Percentiles rank a stretch among this genome's conserved stretches.
phyloP scores from a whole-genome alignment of 371 early-diverging fungal species.

The Vittaforma corneae region DNA sequence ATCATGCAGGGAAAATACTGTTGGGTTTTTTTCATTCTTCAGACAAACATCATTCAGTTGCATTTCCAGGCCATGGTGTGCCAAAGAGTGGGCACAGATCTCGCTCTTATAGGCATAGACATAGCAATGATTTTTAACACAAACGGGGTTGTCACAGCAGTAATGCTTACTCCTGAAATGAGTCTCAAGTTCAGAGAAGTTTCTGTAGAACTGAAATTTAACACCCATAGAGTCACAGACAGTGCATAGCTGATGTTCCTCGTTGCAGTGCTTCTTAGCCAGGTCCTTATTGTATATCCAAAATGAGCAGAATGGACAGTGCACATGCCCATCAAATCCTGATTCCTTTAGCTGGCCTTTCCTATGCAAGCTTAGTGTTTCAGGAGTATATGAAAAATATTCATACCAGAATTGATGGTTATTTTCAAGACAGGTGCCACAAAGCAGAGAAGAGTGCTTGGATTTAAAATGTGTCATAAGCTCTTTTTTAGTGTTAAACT shows the following conservation, averaged over 20 bases:
- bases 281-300: slow-evolving; percentile 48
- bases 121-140: slow-evolving; percentile 50
- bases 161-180: slow-evolving; percentile 55
- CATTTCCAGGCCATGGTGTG: slow-evolving; percentile 26
- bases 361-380: slow-evolving; percentile 41
- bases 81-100: slow-evolving; percentile 44
- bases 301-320: slow-evolving; percentile 52
- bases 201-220: slow-evolving; percentile 50
- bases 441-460: slow-evolving; percentile 43
- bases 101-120: slow-evolving; percentile 56
- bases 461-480: slow-evolving; percentile 47
- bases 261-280: slow-evolving; percentile 49
- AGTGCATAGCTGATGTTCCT: slow-evolving; percentile 51
- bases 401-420: slow-evolving; percentile 53
- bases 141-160: slow-evolving; percentile 47
- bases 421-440: slow-evolving; percentile 46
- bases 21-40: background rate
- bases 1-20: background rate
- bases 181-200: slow-evolving; percentile 50
- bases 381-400: slow-evolving; percentile 33
- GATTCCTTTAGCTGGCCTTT: slow-evolving; percentile 39
- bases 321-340: slow-evolving; percentile 52
- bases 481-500: slow-evolving; percentile 25
- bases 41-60: slow-evolving; percentile 20
- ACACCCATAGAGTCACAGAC: slow-evolving; percentile 53